A percentile compares a stretch with the other conserved stretches of the same genome.
These are phyloP conservation scores for Trametes polyzona DNA, from an alignment of 1,284 basidiomycete species.

Conservation along the genomic window DNA sequence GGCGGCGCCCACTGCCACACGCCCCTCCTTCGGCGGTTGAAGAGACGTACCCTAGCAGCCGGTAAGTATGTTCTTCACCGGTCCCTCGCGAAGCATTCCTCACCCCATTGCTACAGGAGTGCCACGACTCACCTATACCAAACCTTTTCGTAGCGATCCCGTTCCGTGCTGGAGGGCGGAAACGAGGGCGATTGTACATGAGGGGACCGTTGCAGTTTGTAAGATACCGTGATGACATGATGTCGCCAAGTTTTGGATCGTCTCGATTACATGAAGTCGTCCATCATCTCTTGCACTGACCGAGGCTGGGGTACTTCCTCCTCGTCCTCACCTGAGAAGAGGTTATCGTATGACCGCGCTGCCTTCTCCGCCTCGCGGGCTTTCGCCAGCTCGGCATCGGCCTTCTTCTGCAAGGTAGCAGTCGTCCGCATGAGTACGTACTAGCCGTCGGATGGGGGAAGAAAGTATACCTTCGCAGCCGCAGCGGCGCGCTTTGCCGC, in stretches of 20 bases:
- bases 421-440: background rate
- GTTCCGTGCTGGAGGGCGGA: too few species aligned
- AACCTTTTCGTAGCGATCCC: too few species aligned
- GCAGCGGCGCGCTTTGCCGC: constrained; percentile 70
- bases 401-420: constrained; percentile 60
- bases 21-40: constrained; percentile 18
- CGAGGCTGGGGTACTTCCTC: constrained; percentile 51
- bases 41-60: background rate
- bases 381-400: constrained; percentile 67
- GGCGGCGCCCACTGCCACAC: constrained; percentile 20
- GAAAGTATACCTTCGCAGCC: constrained; percentile 52
- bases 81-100: too few species aligned
- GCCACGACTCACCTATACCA: too few species aligned
- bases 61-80: background rate
- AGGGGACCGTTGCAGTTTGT: too few species aligned
- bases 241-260: background rate
- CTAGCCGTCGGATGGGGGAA: background rate
- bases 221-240: too few species aligned
- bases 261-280: constrained; percentile 44
- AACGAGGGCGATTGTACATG: too few species aligned
- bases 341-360: constrained; percentile 73
- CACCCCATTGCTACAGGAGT: too few species aligned
- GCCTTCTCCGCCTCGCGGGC: constrained; percentile 76
- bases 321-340: constrained; percentile 56
- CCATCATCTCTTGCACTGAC: constrained; percentile 68